Conservation (phyloP, 768 basidiomycete genomes). For the Paxillus rubicundulus region DNA sequence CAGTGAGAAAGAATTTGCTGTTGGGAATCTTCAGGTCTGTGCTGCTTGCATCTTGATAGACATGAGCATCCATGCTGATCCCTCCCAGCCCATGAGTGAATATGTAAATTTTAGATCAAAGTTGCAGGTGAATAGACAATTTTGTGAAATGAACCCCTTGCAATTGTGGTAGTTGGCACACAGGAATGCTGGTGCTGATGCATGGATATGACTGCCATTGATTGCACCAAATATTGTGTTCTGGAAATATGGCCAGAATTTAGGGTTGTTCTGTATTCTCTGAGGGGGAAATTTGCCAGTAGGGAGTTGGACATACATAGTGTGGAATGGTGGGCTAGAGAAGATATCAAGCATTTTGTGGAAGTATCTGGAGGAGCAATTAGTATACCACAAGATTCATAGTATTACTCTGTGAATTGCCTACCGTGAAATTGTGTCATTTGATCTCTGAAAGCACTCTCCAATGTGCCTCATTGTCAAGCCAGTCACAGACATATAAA, state of each 20-base stretch:
- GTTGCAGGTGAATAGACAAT: conserved; percentile 14
- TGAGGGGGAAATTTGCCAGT: conserved; percentile 1
- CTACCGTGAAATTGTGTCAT: no score
- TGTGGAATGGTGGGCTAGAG: conserved; percentile 25
- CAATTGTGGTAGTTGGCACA: conserved; percentile 5
- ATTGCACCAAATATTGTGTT: conserved; percentile 32
- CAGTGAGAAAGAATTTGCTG: conserved; percentile 1
- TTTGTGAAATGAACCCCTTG: conserved; percentile 14
- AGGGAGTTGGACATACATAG: conserved; percentile 20
- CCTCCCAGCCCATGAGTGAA: conserved; percentile 17
- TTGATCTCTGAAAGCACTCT: no score
- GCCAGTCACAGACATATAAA: conserved; percentile 31
- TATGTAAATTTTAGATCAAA: conserved; percentile 17
- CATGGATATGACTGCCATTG: conserved; percentile 22
- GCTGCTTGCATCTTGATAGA: no score
- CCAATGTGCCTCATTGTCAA: conserved; percentile 23
- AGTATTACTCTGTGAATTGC: no score
- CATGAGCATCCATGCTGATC: conserved; percentile 12
- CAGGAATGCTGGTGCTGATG: background rate
- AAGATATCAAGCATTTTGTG: conserved; percentile 18
- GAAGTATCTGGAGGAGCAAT: conserved; percentile 14
- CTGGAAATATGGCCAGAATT: no score
- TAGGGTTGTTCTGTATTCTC: no score
- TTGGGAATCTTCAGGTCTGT: conserved; percentile 1
- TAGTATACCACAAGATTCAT: no score